Conservation (phyloP, 2,329 filamentous ascomycete genomes). For the Penicillium sp. region DNA sequence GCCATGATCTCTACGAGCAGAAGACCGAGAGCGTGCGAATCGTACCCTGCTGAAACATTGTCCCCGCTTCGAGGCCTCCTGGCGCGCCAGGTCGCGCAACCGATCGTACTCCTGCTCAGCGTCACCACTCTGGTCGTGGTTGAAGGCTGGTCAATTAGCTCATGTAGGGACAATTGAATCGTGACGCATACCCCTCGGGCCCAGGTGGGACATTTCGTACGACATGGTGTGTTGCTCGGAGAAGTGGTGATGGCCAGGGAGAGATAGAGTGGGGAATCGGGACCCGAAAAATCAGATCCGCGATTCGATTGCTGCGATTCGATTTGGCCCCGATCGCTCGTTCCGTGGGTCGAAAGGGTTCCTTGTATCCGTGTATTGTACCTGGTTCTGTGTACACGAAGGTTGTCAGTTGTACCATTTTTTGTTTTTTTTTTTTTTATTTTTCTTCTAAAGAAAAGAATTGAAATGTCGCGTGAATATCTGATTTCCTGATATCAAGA, state of each 20-base stretch:
- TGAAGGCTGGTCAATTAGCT: slow-evolving; percentile 61
- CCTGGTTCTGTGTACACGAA: not conserved
- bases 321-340: slow-evolving; percentile 5
- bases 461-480: not conserved
- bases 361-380: not conserved
- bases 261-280: slow-evolving; percentile 9
- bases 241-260: not conserved
- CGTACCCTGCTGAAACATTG: slow-evolving; percentile 70
- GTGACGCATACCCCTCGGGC: slow-evolving; percentile 34
- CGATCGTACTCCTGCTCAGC: slow-evolving; percentile 89
- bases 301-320: slow-evolving; percentile 2
- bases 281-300: slow-evolving; percentile 21
- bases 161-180: slow-evolving; percentile 1
- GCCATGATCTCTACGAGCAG: slow-evolving; percentile 7
- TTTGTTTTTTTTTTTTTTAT: not conserved
- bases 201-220: slow-evolving; percentile 45
- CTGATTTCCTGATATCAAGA: not conserved
- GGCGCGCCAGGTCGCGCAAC: slow-evolving; percentile 75
- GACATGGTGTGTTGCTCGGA: slow-evolving; percentile 31
- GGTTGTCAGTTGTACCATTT: no score
- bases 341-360: slow-evolving; percentile 5
- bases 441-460: not conserved
- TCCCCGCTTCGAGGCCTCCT: slow-evolving; percentile 75
- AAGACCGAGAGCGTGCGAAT: not conserved
- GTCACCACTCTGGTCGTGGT: slow-evolving; percentile 64